Percentiles rank a stretch among this genome's conserved stretches.
Conservation (phyloP, 768 basidiomycete genomes). For the Boletus sp. region DNA sequence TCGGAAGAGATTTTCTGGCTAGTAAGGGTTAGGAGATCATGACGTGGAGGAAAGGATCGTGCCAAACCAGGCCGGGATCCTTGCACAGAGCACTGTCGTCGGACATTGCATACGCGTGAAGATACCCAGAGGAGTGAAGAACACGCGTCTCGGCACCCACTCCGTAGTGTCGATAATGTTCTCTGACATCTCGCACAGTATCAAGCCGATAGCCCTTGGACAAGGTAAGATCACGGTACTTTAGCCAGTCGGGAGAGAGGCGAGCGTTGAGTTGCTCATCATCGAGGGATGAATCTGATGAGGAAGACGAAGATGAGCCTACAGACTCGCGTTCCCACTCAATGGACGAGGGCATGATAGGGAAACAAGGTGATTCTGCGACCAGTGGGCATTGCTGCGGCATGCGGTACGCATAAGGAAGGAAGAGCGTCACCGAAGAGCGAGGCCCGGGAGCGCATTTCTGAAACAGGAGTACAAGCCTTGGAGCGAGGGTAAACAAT, state of each 20-base stretch:
- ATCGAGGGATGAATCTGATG: conserved; percentile 53
- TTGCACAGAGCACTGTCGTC: conserved; percentile 64
- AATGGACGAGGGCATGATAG: conserved; percentile 72
- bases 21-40: conserved; percentile 7
- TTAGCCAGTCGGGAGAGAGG: conserved; percentile 58
- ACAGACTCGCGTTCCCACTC: conserved; percentile 23
- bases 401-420: conserved; percentile 15
- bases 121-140: conserved; percentile 31
- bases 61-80: conserved; percentile 64
- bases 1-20: conserved; percentile 75
- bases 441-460: background rate
- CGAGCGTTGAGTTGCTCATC: conserved; percentile 52
- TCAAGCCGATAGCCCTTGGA: conserved; percentile 60
- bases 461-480: background rate
- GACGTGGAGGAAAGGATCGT: background rate
- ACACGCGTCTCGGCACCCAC: conserved; percentile 13
- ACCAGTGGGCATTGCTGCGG: background rate
- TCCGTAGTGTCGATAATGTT: conserved; percentile 45
- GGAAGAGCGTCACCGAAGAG: background rate
- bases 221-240: conserved; percentile 46
- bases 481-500: background rate
- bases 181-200: conserved; percentile 64
- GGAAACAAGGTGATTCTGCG: conserved; percentile 39
- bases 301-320: conserved; percentile 39
- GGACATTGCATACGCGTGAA: conserved; percentile 29